Base-by-base conservation (phyloP, 371 early-diverging fungal genomes). In the Parasitella parasitica region DNA sequence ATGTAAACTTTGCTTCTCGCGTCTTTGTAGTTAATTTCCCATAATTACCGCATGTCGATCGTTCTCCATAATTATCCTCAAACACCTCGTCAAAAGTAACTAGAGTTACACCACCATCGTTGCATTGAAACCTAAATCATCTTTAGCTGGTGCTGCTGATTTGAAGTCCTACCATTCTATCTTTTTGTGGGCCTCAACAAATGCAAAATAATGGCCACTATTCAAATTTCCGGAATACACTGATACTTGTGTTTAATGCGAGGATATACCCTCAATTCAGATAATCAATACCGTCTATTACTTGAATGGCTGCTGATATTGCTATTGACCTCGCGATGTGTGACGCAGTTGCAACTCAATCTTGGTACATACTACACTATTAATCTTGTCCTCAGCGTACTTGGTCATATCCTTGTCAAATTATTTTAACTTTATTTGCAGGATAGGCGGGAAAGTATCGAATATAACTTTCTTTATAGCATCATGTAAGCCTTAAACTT, bases 381-480 rank as follows among this genome's bases (percentile, higher is more conserved):
- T 43, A 70, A 87, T 86, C 76, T 96, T 97, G 59, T 95, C 91
- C 90, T 93, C 90, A 4, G 82, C 80, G 62, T 93, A 95, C 12
- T 84, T 80, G 69, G 85, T 76, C 66, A 94, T 86, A 69, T 99
- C 98, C 71, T 97, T 96, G 67, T 96, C 96, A 71, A 98, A 99
- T 30, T 99, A 84, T 76, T 97, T 97, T 59, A 99, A 76, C 70
- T 98, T 97, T 48, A 99, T 73, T 70, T 98, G 98, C 41, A 99
- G 80, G 4, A 98, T 94, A 1, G 94, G 95, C 6, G 99, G 99
- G 64, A 98, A 92, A 12, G 82, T 78, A 58, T 89, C 87, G 70
- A 99, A 98, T n/a, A 92, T 89, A 27, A 97, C 96, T 28, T 96
- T 95, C 70, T 97, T 98, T 63, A 86, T 89, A 26, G 99, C 99